A percentile compares a stretch with the other conserved stretches of the same genome.
Evolutionary conservation across 805 yeast species (phyloP).

Genomic region (Lachancea dasiensis): DNA sequence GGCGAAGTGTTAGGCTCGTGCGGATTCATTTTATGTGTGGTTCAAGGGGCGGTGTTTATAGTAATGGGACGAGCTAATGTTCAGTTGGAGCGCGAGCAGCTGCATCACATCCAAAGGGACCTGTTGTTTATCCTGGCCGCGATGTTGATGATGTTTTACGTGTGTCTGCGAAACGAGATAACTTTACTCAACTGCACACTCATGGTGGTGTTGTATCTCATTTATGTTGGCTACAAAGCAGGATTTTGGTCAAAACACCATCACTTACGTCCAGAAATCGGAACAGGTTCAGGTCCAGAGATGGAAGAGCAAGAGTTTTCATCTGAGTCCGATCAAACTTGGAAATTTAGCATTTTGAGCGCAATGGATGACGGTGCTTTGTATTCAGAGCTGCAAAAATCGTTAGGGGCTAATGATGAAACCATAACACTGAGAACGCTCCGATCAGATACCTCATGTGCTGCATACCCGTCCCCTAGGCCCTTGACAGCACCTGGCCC

Average conservation of each 20-base stretch:
- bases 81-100: conserved; percentile 17
- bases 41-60: conserved; percentile 30
- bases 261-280: not conserved
- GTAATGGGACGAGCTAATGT: conserved; percentile 21
- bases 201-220: conserved; percentile 24
- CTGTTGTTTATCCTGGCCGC: conserved; percentile 23
- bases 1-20: conserved; percentile 36
- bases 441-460: not conserved
- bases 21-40: conserved; percentile 33
- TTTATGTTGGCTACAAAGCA: conserved; percentile 18
- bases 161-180: conserved; percentile 20
- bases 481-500: conserved; percentile 18
- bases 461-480: conserved; percentile 1
- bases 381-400: conserved; percentile 23
- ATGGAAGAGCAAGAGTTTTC: no score
- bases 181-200: conserved; percentile 24
- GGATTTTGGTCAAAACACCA: not conserved
- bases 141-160: conserved; percentile 21
- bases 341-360: conserved; percentile 28
- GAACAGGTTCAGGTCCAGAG: no score
- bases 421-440: conserved; percentile 7
- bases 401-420: conserved; percentile 7
- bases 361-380: conserved; percentile 29
- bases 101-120: conserved; percentile 21
- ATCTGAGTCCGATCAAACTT: conserved; percentile 8